phyloP scores from a whole-genome alignment of 495 filamentous ascomycete species.

The Aspergillus haitiensis region DNA sequence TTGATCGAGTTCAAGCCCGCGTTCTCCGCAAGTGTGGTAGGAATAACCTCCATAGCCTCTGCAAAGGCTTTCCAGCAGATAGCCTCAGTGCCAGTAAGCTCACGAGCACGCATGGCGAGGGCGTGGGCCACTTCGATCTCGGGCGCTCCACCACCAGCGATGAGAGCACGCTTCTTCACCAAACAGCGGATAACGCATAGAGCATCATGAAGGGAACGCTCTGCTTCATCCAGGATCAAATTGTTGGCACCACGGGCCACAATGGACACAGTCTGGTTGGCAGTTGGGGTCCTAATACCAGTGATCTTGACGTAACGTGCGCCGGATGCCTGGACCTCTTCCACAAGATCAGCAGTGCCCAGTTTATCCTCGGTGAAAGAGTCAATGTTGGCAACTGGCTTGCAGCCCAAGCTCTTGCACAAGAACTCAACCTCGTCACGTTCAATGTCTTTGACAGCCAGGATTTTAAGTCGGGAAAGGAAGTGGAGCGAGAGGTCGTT shows the following conservation, averaged over 20 bases:
- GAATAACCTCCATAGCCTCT: constrained; percentile 95
- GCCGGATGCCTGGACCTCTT: constrained; percentile 84
- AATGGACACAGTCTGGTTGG: constrained; percentile 86
- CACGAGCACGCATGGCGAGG: constrained; percentile 76
- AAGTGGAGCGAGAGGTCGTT: constrained; percentile 97
- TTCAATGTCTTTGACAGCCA: constrained; percentile 95
- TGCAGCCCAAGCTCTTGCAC: constrained; percentile 97
- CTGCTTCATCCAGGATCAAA: constrained; percentile 93
- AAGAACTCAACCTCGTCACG: constrained; percentile 98
- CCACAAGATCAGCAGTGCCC: constrained; percentile 89
- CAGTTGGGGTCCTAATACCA: constrained; percentile 68
- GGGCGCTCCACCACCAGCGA: constrained; percentile 93
- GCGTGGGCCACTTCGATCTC: constrained; percentile 91
- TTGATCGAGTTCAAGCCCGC: constrained; percentile 96
- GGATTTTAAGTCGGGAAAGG: constrained; percentile 93
- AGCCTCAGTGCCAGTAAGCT: constrained; percentile 82
- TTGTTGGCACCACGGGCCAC: constrained; percentile 92
- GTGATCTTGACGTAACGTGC: constrained; percentile 92
- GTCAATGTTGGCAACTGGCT: constrained; percentile 97
- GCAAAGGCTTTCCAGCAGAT: constrained; percentile 99
- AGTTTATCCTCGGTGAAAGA: constrained; percentile 99
- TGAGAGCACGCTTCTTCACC: constrained; percentile 97
- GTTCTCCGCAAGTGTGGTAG: constrained; percentile 95
- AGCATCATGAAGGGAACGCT: constrained; percentile 93
- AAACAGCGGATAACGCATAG: constrained; percentile 96